Percentiles rank a stretch among this genome's conserved stretches.
Conservation (phyloP, 2,329 filamentous ascomycete species). For the Onygenales sp. region DNA sequence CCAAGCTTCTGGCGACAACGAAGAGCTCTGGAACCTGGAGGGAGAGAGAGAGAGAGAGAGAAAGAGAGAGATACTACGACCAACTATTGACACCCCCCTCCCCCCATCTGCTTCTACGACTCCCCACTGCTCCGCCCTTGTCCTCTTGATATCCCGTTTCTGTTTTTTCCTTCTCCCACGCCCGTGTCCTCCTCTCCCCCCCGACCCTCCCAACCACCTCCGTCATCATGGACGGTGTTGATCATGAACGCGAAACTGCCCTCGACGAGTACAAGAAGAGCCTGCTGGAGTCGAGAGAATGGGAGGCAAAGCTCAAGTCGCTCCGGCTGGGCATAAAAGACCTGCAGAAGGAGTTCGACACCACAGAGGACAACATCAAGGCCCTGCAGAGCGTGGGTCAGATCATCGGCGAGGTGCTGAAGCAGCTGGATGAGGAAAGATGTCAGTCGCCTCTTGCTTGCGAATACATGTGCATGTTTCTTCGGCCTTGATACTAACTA, state of each 20-base stretch:
- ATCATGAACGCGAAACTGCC: conserved; percentile 55
- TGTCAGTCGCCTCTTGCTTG: conserved; percentile 52
- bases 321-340: conserved; percentile 93
- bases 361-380: conserved; percentile 99
- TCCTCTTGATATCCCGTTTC: neutral
- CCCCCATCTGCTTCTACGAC: neutral
- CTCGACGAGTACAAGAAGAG: conserved; percentile 70
- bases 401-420: conserved; percentile 97
- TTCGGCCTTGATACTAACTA: neutral
- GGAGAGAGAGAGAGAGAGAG: neutral
- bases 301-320: conserved; percentile 94
- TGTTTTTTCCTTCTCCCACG: neutral
- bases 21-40: neutral
- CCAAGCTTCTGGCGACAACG: neutral
- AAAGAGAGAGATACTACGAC: neutral
- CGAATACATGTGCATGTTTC: neutral
- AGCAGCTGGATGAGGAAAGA: conserved; percentile 97
- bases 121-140: too few relatives aligned
- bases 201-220: neutral
- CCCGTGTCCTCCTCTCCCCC: conserved; percentile 3
- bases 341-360: conserved; percentile 86
- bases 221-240: conserved; percentile 27
- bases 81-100: neutral
- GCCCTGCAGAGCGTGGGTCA: conserved; percentile 96
- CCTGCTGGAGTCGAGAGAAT: conserved; percentile 91